Percentiles rank a stretch among this genome's conserved stretches.
phyloP scores from a whole-genome alignment of 139 green algal species.

The Volvox reticuliferus region DNA sequence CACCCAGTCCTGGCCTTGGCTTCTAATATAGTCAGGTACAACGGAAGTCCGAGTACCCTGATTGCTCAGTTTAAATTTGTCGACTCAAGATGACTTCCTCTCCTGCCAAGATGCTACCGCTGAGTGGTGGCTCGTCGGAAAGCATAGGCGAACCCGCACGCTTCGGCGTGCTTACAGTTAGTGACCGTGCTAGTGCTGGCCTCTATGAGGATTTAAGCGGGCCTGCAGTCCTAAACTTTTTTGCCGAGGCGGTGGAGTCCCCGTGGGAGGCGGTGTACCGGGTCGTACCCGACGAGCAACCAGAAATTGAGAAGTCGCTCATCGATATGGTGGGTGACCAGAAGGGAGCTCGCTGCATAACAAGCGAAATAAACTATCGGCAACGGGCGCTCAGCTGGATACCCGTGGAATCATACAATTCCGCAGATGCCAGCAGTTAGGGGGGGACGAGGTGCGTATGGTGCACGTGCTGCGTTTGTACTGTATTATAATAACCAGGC shows the following conservation, averaged over 20 bases:
- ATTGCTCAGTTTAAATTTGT: too few relatives aligned
- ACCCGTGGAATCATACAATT: too few relatives aligned
- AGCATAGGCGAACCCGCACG: conserved; percentile 72
- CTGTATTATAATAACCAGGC: too few relatives aligned
- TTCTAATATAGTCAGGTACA: too few relatives aligned
- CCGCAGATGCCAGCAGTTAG: too few relatives aligned
- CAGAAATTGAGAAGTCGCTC: conserved; percentile 84
- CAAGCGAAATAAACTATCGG: too few relatives aligned
- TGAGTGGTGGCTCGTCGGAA: conserved; percentile 41
- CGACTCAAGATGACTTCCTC: background rate
- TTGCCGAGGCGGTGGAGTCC: conserved; percentile 85
- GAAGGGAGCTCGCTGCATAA: too few relatives aligned
- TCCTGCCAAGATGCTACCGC: background rate
- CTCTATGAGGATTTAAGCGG: conserved; percentile 90
- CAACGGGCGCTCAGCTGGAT: too few relatives aligned
- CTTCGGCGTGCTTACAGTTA: conserved; percentile 91
- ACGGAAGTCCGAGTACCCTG: too few relatives aligned
- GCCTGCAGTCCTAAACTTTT: conserved; percentile 90
- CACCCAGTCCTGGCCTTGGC: too few relatives aligned
- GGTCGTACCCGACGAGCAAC: conserved; percentile 87
- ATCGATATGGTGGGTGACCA: conserved; percentile 75
- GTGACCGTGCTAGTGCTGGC: conserved; percentile 83
- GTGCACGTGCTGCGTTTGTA: too few relatives aligned
- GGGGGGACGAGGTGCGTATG: too few relatives aligned
- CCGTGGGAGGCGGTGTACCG: conserved; percentile 84